phyloP scores from a whole-genome alignment of 2,329 filamentous ascomycete species.

The Paracamarosporium sp. region DNA sequence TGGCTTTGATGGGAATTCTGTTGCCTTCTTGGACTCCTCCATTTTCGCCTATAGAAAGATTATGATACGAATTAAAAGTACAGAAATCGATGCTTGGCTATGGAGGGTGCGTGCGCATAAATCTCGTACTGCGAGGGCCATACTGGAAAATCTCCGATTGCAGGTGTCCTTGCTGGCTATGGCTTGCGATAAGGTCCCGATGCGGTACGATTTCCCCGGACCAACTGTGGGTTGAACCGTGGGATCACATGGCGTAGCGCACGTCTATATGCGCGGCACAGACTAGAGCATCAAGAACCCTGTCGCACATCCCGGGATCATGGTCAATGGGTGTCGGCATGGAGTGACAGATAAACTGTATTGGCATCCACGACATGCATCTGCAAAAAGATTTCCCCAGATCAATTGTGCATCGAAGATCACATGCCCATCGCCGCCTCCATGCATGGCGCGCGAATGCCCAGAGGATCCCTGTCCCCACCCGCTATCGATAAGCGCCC shows the following conservation, averaged over 20 bases:
- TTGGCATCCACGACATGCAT: too few species aligned
- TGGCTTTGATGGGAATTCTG: not conserved
- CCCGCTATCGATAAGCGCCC: not conserved
- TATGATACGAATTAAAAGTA: constrained; percentile 5
- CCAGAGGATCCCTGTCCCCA: not conserved
- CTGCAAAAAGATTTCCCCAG: too few species aligned
- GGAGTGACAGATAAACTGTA: too few species aligned
- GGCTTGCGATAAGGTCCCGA: not conserved
- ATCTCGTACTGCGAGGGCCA: too few species aligned
- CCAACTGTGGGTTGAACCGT: not conserved
- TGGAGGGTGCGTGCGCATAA: too few species aligned
- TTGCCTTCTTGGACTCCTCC: not conserved
- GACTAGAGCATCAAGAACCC: not conserved
- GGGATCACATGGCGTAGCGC: not conserved
- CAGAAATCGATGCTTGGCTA: too few species aligned
- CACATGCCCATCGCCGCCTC: not conserved
- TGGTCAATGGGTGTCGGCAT: too few species aligned
- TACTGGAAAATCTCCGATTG: not conserved
- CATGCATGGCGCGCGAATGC: not conserved
- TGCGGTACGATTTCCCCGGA: not conserved
- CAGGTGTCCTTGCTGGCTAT: not conserved
- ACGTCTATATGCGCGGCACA: too few species aligned
- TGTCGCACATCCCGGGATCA: not conserved
- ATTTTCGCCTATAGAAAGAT: not conserved
- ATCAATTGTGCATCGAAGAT: not conserved